A percentile compares a stretch with the other conserved stretches of the same genome.
Conservation (phyloP, 495 filamentous ascomycete species). For the Aspergillus ellipticus region DNA sequence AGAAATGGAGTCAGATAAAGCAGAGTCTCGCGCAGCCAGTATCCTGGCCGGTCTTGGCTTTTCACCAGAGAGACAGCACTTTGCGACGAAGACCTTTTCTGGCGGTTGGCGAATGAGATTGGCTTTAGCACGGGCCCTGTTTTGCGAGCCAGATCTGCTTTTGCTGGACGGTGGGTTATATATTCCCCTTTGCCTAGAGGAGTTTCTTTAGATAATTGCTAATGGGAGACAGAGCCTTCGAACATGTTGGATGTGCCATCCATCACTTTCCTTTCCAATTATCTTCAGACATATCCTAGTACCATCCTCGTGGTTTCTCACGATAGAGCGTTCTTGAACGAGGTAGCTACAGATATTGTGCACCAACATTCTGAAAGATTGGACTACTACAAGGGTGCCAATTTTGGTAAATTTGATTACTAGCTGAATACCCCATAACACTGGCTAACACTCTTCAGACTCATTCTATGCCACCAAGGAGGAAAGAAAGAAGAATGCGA, state of each 20-base stretch:
- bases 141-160: conserved; percentile 96
- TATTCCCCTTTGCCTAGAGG: neutral
- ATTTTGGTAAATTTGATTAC: conserved; percentile 60
- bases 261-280: conserved; percentile 98
- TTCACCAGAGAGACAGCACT: conserved; percentile 88
- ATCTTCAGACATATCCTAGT: conserved; percentile 89
- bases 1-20: conserved; percentile 99
- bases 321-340: conserved; percentile 98
- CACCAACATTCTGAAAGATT: conserved; percentile 96
- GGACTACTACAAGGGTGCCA: conserved; percentile 98
- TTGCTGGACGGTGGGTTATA: conserved; percentile 69
- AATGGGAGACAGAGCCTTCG: conserved; percentile 68
- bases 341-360: conserved; percentile 99
- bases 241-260: conserved; percentile 99
- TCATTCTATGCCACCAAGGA: conserved; percentile 98
- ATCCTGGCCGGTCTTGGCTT: conserved; percentile 97
- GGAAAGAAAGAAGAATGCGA: conserved; percentile 92
- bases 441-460: conserved; percentile 46
- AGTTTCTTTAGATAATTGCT: conserved; percentile 11
- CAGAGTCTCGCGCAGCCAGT: conserved; percentile 88
- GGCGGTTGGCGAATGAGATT: conserved; percentile 99
- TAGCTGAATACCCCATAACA: neutral
- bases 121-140: conserved; percentile 88
- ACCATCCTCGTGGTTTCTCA: conserved; percentile 96
- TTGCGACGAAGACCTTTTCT: conserved; percentile 94